Base-by-base conservation (phyloP, 164 flowering plant species). In the Piper betle region DNA sequence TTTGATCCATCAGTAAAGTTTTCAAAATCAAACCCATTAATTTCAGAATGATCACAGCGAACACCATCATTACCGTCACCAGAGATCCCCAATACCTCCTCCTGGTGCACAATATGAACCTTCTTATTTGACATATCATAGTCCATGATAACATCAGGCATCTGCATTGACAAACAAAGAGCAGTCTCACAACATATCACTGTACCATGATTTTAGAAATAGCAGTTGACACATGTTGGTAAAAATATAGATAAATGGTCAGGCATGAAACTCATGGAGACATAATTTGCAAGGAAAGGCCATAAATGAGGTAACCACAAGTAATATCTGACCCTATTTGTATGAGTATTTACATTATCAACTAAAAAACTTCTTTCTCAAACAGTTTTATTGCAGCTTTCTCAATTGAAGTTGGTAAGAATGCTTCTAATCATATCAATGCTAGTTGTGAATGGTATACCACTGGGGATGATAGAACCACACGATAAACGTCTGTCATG, bases 401-500 rank as follows among this genome's bases (percentile, higher is more conserved):
- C 25, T 2, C 19, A 9, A 2, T 13, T 2, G 48, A 38, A 39
- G 9, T 37, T 38, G 15, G 2, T 57, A 18, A 20, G n/a, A 19
- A 40, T 38, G 19, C 11, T 20, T 25, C 6, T 43, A 42, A 41
- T 56, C 55, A 18, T 53, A 62, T 52, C 19, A 3, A 9, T 39
- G 17, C 43, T 4, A 37, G 48, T 53, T 13, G 67, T 17, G 66
- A 63, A 67, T 37, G 53, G 39, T 38, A 60, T 89, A 92, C 98
- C 98, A 89, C 92, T 15, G 94, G 98, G 71, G 98, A 89, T 39
- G 98, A 87, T 43, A 89, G 78, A 67, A 93, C 88, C 60, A 69
- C 82, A 16, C 98, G 96, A 62, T 80, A 93, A n/a, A 69, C 66
- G 19, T 81, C 67, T 60, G 53, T 71, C 86, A 66, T 74, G 80